Conservation (phyloP, 1,284 basidiomycete genomes). For the Mycena citricolor region DNA sequence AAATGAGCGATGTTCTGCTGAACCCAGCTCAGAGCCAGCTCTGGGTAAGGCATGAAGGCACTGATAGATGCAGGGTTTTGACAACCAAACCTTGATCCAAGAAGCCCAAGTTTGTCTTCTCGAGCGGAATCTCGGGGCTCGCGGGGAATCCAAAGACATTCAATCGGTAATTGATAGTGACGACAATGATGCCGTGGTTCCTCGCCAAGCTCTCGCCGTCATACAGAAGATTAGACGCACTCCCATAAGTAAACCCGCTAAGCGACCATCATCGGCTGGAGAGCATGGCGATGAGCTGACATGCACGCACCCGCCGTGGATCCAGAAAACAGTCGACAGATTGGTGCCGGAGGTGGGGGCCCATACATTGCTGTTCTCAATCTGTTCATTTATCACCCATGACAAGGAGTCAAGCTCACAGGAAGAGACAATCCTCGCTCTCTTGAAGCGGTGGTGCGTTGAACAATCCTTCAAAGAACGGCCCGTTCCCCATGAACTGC, state of each 20-base stretch:
- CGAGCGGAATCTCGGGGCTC: conserved; percentile 20
- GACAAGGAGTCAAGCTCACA: conserved; percentile 4
- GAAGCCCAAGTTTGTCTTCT: conserved; percentile 25
- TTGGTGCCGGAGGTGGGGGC: conserved; percentile 1
- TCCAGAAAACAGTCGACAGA: conserved; percentile 13
- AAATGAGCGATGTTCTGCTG: conserved; percentile 22
- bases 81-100: conserved; percentile 22
- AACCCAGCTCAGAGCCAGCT: conserved; percentile 17
- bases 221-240: conserved; percentile 5
- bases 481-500: conserved; percentile 21
- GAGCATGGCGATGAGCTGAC: neutral
- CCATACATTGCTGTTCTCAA: conserved; percentile 14
- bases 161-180: conserved; percentile 47
- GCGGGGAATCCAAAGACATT: conserved; percentile 38
- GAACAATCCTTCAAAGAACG: conserved; percentile 13
- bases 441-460: conserved; percentile 22
- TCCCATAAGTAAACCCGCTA: conserved; percentile 10
- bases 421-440: conserved; percentile 22
- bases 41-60: neutral
- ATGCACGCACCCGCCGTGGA: conserved; percentile 12
- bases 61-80: too few relatives aligned
- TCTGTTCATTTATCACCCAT: neutral
- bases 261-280: neutral
- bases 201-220: conserved; percentile 21
- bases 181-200: conserved; percentile 32